A percentile compares a stretch with the other conserved stretches of the same genome.
These are phyloP conservation scores for Discostella pseudostelligera DNA, from an alignment of 108 stramenopile genomes.

Conservation along the genomic window DNA sequence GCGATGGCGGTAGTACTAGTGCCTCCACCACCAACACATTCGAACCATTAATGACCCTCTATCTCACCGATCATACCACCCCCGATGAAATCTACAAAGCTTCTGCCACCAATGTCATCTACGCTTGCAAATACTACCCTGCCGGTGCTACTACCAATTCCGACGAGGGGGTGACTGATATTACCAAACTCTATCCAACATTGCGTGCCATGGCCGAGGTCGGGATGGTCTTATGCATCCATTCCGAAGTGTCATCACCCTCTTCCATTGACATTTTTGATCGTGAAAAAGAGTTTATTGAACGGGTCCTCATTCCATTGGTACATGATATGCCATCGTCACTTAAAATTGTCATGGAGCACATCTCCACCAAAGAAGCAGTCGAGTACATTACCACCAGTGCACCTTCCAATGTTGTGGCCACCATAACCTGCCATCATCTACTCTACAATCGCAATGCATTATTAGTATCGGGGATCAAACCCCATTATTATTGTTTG, in stretches of 20 bases:
- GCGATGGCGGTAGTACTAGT: background rate
- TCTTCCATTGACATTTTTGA: slow-evolving; percentile 94
- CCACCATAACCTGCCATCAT: slow-evolving; percentile 98
- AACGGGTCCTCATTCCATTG: slow-evolving; percentile 89
- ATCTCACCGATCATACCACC: slow-evolving; percentile 94
- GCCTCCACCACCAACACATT: slow-evolving; percentile 47
- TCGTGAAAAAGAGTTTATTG: slow-evolving; percentile 92
- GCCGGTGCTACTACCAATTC: slow-evolving; percentile 99
- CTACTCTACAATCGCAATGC: slow-evolving; percentile 97
- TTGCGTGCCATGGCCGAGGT: slow-evolving; percentile 87
- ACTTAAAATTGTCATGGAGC: slow-evolving; percentile 97
- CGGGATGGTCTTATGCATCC: slow-evolving; percentile 95
- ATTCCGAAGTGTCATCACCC: slow-evolving; percentile 95
- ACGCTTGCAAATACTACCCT: slow-evolving; percentile 97
- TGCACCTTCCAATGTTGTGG: slow-evolving; percentile 85
- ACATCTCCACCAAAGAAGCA: slow-evolving; percentile 89
- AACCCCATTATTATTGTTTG: slow-evolving; percentile 98
- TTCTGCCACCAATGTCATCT: slow-evolving; percentile 69
- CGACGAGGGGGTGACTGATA: slow-evolving; percentile 92
- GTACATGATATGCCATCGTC: slow-evolving; percentile 74
- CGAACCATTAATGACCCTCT: slow-evolving; percentile 95
- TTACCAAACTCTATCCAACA: slow-evolving; percentile 81
- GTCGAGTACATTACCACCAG: slow-evolving; percentile 83
- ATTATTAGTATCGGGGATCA: slow-evolving; percentile 88
- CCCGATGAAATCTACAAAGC: slow-evolving; percentile 90